phyloP scores from a whole-genome alignment of 768 basidiomycete species.

The Pleurotus djamor region DNA sequence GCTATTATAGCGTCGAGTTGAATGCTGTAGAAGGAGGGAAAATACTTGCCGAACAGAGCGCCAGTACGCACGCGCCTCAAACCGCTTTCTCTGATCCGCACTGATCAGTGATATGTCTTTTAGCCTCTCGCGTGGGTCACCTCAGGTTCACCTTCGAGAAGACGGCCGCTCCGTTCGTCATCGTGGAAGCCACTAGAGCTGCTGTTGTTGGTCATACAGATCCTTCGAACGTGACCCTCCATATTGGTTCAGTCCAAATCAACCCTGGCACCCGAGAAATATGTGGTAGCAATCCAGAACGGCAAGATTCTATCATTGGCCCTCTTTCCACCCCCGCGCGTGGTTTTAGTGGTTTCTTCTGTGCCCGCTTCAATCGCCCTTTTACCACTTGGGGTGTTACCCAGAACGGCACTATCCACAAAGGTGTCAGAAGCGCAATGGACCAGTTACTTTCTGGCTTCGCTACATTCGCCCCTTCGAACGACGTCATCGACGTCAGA shows the following conservation, averaged over 20 bases:
- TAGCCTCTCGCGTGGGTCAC: slow-evolving; percentile 77
- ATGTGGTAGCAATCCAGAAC: slow-evolving; percentile 62
- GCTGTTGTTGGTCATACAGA: slow-evolving; percentile 54
- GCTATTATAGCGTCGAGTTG: slow-evolving; percentile 57
- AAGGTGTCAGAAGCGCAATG: slow-evolving; percentile 22
- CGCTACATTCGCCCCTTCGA: slow-evolving; percentile 35
- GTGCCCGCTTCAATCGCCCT: slow-evolving; percentile 51
- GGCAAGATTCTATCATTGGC: slow-evolving; percentile 69
- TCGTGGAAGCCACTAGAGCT: slow-evolving; percentile 66
- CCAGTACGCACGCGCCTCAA: slow-evolving; percentile 40
- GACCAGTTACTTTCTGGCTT: slow-evolving; percentile 54
- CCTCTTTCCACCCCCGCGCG: slow-evolving; percentile 43
- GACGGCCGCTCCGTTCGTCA: slow-evolving; percentile 46
- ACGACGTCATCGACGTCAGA: slow-evolving; percentile 43
- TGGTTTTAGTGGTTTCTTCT: slow-evolving; percentile 56
- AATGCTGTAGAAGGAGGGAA: slow-evolving; percentile 49
- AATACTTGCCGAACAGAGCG: slow-evolving; percentile 57
- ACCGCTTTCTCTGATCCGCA: not conserved
- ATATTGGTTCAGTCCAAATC: slow-evolving; percentile 49
- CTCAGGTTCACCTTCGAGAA: slow-evolving; percentile 63
- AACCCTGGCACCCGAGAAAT: slow-evolving; percentile 44
- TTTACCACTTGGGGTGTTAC: slow-evolving; percentile 48
- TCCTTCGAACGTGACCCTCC: slow-evolving; percentile 46
- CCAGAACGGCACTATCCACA: slow-evolving; percentile 35
- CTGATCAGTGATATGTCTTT: not conserved